A percentile compares a stretch with the other conserved stretches of the same genome.
Evolutionary conservation across 176 grass and related monocot species (phyloP).

Genomic region (Aegilops longissima): DNA sequence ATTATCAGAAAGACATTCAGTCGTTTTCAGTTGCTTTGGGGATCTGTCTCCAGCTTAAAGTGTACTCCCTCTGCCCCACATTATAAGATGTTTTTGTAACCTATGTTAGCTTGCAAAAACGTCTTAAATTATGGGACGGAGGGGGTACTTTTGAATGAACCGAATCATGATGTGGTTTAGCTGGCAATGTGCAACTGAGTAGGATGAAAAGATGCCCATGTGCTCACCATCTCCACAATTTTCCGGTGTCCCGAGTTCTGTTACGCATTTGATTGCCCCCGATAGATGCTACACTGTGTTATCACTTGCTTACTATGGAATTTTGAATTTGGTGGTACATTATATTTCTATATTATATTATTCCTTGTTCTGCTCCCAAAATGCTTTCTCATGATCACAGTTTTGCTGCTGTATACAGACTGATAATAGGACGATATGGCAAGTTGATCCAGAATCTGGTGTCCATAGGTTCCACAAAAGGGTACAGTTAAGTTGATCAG

Average conservation of each 20-base stretch:
- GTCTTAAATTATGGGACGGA: too few species aligned
- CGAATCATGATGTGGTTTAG: neutral
- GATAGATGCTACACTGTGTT: neutral
- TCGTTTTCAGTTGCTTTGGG: constrained; percentile 11
- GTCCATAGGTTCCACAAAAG: neutral
- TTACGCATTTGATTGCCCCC: neutral
- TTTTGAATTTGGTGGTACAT: neutral
- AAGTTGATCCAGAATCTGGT: neutral
- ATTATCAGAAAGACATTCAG: neutral
- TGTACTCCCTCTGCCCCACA: neutral
- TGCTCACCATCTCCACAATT: neutral
- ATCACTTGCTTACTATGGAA: neutral
- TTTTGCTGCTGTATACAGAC: constrained; percentile 29
- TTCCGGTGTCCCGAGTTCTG: neutral
- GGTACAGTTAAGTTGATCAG: neutral
- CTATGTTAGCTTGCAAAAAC: too few species aligned
- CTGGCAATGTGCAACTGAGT: neutral
- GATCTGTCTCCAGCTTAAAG: constrained; percentile 1
- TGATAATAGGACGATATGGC: neutral
- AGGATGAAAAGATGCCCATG: neutral
- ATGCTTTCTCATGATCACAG: neutral
- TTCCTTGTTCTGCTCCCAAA: neutral
- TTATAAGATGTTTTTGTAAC: too few species aligned
- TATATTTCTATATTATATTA: neutral
- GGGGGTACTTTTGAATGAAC: neutral